Base-by-base conservation (phyloP, 75 land plant species). In the Pseudotsuga menziesii region DNA sequence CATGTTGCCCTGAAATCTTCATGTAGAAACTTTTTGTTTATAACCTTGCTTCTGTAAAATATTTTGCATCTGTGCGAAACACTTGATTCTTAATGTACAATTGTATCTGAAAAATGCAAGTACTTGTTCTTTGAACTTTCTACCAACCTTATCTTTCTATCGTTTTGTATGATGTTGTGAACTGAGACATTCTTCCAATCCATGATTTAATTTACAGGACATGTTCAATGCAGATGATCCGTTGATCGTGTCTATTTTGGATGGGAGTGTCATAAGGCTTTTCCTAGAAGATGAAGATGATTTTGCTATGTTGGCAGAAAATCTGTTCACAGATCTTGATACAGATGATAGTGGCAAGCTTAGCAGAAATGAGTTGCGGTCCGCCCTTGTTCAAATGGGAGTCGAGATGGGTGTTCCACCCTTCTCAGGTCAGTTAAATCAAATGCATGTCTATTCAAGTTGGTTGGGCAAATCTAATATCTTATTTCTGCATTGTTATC, bases 241-340 rank as follows among this genome's bases (percentile, higher is more conserved):
- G 16, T 32, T 93, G 57, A 83, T 89, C n/a, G 82, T 89, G 20
- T 82, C 87, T 57, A 77, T 87, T 56, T 77, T 91, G 89, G 90
- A 93, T 84, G 96, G 96, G 62, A 76, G 73, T 55, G 80, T 80
- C 26, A 74, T 91, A 15, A 77, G 81, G 67, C 16, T 76, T 48
- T 76, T 84, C 57, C 79, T 93, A 63, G 96, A 93, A 39, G 96
- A 93, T 73, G 96, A 93, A 75, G 96, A 93, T 77, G 96, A 93
- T 73, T 93, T 89, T 83, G 96, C 96, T 0, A 91, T 93, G 96
- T 19, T 91, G 75, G 96, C 96, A 2, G 96, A 93, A 78, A 89
- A 83, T 79, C 62, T 91, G 17, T 93, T 93, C 72, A 87, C 89
- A 48, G 90, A 91, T 48, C 76, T 93, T 59, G 96, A 93, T 81